phyloP scores from a whole-genome alignment of 768 basidiomycete genomes.

The Kockovaella imperatae region DNA sequence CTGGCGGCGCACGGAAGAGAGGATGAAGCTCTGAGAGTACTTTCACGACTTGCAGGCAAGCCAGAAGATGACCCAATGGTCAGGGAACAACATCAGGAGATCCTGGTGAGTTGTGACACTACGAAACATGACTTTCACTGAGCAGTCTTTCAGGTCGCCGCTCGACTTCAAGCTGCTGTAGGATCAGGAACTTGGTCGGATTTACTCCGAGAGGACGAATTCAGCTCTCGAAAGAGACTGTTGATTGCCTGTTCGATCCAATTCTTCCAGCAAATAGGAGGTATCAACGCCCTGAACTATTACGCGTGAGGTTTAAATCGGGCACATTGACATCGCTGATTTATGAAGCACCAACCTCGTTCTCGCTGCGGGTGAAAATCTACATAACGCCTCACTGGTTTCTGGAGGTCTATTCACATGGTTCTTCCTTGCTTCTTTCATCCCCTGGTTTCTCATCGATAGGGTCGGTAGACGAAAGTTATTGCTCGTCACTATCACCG shows the following conservation, averaged over 20 bases:
- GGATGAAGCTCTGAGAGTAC: constrained; percentile 12
- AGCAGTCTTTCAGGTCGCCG: constrained; percentile 14
- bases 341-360: no score
- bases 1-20: constrained; percentile 10
- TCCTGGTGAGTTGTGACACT: not conserved
- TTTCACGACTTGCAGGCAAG: constrained; percentile 16
- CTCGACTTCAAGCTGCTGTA: constrained; percentile 13
- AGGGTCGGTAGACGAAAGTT: constrained; percentile 27
- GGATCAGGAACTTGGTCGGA: constrained; percentile 25
- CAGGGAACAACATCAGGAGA: constrained; percentile 4
- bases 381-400: constrained; percentile 22
- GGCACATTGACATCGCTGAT: no score
- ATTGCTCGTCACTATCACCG: constrained; percentile 26
- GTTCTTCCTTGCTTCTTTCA: constrained; percentile 43
- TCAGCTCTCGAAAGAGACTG: constrained; percentile 26
- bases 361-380: constrained; percentile 15
- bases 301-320: constrained; percentile 27
- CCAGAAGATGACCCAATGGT: constrained; percentile 12
- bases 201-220: constrained; percentile 21
- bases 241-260: constrained; percentile 34
- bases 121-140: not conserved
- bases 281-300: constrained; percentile 36
- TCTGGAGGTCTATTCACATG: constrained; percentile 36
- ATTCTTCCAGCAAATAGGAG: constrained; percentile 33
- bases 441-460: constrained; percentile 41